These are phyloP conservation scores for Citrus hindsii DNA, from an alignment of 345 rosid species.

Conservation along the genomic window DNA sequence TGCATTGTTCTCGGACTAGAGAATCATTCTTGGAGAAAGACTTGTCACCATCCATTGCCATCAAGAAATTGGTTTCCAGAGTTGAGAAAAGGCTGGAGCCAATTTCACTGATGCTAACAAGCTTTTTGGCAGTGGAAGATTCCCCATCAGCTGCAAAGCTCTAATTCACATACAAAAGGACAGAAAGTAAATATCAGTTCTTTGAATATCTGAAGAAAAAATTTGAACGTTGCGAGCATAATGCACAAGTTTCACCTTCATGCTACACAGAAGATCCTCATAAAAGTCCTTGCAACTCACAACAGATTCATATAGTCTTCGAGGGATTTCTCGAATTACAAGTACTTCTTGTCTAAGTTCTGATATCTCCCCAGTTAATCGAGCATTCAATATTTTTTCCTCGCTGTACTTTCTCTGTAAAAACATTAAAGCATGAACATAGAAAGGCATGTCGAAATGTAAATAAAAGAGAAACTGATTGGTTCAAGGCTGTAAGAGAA, in stretches of 20 bases:
- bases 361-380: constrained; percentile 54
- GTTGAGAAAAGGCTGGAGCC: constrained; percentile 56
- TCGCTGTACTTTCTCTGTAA: constrained; percentile 61
- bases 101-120: constrained; percentile 48
- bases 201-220: background rate
- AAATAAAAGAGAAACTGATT: background rate
- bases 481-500: background rate
- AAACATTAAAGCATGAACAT: constrained; percentile 10
- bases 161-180: constrained; percentile 32
- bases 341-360: constrained; percentile 54
- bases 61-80: constrained; percentile 48
- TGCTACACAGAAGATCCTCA: constrained; percentile 39
- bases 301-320: constrained; percentile 42
- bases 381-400: constrained; percentile 44
- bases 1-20: constrained; percentile 41
- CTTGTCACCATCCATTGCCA: constrained; percentile 27
- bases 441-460: background rate
- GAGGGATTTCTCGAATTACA: constrained; percentile 43
- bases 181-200: constrained; percentile 13
- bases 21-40: constrained; percentile 25
- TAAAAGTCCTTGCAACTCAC: constrained; percentile 49
- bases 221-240: background rate
- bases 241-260: constrained; percentile 52
- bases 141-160: constrained; percentile 40
- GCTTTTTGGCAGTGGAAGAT: constrained; percentile 49